Conservation (phyloP, 148 eudicot species). For the Rhododendron mucronatum region DNA sequence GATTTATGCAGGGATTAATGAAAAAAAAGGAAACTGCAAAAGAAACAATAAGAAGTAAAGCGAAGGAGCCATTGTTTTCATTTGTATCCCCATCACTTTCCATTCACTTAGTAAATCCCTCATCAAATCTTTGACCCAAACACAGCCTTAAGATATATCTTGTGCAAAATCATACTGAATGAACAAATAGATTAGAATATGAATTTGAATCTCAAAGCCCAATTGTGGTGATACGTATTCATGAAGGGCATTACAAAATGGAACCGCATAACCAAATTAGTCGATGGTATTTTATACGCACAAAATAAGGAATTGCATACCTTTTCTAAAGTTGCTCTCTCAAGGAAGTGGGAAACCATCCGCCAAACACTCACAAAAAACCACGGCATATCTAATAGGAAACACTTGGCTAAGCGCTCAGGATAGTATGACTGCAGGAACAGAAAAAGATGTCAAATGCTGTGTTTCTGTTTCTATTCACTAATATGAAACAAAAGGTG, state of each 20-base stretch:
- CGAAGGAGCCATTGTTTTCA: not conserved
- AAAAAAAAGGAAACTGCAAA: not conserved
- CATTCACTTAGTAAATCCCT: not conserved
- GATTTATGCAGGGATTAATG: not conserved
- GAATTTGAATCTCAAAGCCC: not conserved
- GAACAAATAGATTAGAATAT: not conserved
- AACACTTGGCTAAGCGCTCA: slow-evolving; percentile 46
- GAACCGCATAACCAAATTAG: not conserved
- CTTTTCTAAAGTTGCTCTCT: slow-evolving; percentile 55
- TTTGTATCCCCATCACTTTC: not conserved
- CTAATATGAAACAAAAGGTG: not conserved
- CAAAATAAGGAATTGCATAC: slow-evolving; percentile 9
- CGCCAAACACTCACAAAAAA: slow-evolving; percentile 51
- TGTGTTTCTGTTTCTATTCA: not conserved
- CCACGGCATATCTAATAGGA: slow-evolving; percentile 41
- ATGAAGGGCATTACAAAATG: not conserved
- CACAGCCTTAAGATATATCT: not conserved
- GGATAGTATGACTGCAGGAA: slow-evolving; percentile 49
- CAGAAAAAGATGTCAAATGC: not conserved
- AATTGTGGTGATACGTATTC: not conserved
- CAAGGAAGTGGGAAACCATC: slow-evolving; percentile 46
- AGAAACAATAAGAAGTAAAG: too few relatives aligned
- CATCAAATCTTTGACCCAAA: not conserved
- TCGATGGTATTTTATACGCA: not conserved
- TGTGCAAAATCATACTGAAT: not conserved